A percentile compares a stretch with the other conserved stretches of the same genome.
These are phyloP conservation scores for Solanum dulcamara DNA, from an alignment of 257 asterid genomes.

Conservation along the genomic window DNA sequence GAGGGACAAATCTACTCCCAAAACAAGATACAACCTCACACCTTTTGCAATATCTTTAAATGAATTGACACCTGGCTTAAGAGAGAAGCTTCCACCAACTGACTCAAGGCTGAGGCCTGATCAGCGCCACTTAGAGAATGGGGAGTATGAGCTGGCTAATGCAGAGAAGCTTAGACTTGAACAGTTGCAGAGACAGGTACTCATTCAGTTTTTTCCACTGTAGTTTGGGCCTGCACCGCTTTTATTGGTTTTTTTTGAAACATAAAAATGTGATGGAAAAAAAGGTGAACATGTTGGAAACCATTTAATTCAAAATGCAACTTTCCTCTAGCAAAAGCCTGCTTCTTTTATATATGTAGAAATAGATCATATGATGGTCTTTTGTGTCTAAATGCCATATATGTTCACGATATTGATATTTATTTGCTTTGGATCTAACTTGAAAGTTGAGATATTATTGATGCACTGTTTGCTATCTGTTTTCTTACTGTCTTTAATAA, in stretches of 20 bases:
- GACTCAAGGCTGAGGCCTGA: constrained; percentile 96
- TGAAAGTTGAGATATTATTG: neutral
- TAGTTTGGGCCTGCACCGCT: neutral
- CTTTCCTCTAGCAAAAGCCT: neutral
- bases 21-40: constrained; percentile 89
- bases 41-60: constrained; percentile 89
- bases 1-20: constrained; percentile 65
- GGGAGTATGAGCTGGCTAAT: constrained; percentile 90
- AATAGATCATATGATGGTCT: neutral
- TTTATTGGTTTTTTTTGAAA: neutral
- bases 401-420: neutral
- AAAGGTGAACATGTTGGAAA: neutral
- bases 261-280: neutral
- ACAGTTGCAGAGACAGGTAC: constrained; percentile 97
- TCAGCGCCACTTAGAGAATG: constrained; percentile 93
- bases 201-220: neutral
- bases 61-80: constrained; percentile 71
- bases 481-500: neutral
- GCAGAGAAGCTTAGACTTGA: constrained; percentile 96
- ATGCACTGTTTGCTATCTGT: neutral
- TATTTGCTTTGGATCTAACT: neutral
- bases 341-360: neutral
- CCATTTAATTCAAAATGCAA: neutral
- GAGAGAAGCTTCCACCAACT: constrained; percentile 78
- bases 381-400: neutral